Evolutionary conservation across 768 basidiomycete species (phyloP).

Genomic region (Xerocomus brunneocitrinus): DNA sequence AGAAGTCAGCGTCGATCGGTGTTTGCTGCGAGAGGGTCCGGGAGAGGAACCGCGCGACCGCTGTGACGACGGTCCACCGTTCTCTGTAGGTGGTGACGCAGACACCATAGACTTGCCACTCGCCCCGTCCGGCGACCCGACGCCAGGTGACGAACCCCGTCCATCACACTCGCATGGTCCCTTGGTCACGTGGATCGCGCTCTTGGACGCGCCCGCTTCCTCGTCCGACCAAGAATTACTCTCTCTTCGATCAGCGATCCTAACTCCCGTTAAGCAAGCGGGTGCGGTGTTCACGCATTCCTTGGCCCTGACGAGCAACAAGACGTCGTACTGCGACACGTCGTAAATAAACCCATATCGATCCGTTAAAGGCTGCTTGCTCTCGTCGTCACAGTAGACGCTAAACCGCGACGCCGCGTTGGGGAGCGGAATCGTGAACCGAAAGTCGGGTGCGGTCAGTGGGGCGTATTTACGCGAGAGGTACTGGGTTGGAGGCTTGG

Average conservation of each 20-base stretch:
- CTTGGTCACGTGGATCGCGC: slow-evolving; percentile 36
- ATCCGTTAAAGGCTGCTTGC: slow-evolving; percentile 66
- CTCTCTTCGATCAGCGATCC: slow-evolving; percentile 79
- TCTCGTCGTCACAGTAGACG: slow-evolving; percentile 47
- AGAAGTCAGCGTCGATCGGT: slow-evolving; percentile 36
- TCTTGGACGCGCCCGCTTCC: slow-evolving; percentile 39
- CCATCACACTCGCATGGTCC: slow-evolving; percentile 40
- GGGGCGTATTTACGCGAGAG: slow-evolving; percentile 72
- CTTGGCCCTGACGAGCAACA: slow-evolving; percentile 67
- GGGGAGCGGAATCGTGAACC: slow-evolving; percentile 59
- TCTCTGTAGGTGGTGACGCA: slow-evolving; percentile 17
- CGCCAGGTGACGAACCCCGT: slow-evolving; percentile 8
- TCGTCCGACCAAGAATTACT: slow-evolving; percentile 75
- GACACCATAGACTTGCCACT: slow-evolving; percentile 9
- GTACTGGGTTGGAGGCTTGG: slow-evolving; percentile 83
- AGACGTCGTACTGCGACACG: slow-evolving; percentile 72
- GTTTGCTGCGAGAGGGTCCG: slow-evolving; percentile 48
- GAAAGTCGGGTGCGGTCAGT: slow-evolving; percentile 69
- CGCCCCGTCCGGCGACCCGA: slow-evolving; percentile 7
- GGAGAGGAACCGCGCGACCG: slow-evolving; percentile 38
- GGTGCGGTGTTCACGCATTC: slow-evolving; percentile 74
- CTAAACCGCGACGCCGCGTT: slow-evolving; percentile 54
- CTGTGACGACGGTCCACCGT: slow-evolving; percentile 24
- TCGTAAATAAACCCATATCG: slow-evolving; percentile 92
- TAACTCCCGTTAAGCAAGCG: slow-evolving; percentile 81